These are phyloP conservation scores for Phycomyces nitens DNA, from an alignment of 192 early-diverging fungal genomes.

Conservation along the genomic window DNA sequence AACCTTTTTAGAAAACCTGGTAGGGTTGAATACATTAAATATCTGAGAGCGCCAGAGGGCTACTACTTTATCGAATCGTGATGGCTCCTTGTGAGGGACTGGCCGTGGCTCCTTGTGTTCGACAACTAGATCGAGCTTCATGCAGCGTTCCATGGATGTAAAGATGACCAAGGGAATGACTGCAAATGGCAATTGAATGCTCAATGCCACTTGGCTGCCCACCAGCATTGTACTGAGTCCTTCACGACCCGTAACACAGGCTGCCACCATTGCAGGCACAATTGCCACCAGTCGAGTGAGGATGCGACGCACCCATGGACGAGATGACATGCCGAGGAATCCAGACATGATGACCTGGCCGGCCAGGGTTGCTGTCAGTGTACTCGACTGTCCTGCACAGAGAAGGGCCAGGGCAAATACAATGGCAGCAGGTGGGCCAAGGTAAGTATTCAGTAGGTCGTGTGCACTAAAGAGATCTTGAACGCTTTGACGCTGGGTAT, in stretches of 20 bases:
- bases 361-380: constrained; percentile 80
- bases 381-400: constrained; percentile 71
- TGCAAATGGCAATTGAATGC: constrained; percentile 79
- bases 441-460: constrained; percentile 48
- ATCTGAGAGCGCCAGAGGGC: neutral
- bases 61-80: neutral
- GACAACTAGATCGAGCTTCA: constrained; percentile 36
- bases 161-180: constrained; percentile 75
- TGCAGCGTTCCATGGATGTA: constrained; percentile 51
- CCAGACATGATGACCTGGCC: constrained; percentile 84
- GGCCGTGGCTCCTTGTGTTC: neutral
- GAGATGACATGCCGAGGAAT: constrained; percentile 59
- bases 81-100: too few species aligned
- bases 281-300: constrained; percentile 73
- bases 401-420: constrained; percentile 77
- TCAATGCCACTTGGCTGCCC: constrained; percentile 70
- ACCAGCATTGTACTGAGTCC: constrained; percentile 66
- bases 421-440: constrained; percentile 60
- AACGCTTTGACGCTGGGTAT: constrained; percentile 29
- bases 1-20: too few species aligned
- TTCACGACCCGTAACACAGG: constrained; percentile 55
- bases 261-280: constrained; percentile 67
- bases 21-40: too few species aligned
- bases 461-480: constrained; percentile 69
- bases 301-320: constrained; percentile 70